Evolutionary conservation across 2,329 filamentous ascomycete genomes (phyloP).

Genomic region (Apiospora kogelbergensis): DNA sequence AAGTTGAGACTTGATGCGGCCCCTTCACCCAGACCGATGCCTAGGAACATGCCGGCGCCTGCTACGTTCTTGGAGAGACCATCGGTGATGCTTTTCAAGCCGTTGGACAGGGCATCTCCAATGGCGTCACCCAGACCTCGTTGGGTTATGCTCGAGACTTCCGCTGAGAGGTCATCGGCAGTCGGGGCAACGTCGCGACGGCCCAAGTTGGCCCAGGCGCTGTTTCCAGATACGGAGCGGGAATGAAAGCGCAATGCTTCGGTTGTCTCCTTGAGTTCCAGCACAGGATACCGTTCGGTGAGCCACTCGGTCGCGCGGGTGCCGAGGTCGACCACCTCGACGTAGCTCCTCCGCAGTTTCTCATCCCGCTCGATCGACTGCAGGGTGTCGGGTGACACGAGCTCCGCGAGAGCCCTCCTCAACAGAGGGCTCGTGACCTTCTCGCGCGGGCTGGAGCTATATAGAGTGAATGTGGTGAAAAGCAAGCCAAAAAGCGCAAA

Average conservation of each 20-base stretch:
- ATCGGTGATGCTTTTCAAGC: not conserved
- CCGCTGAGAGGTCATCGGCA: not conserved
- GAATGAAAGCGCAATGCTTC: not conserved
- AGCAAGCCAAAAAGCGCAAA: not conserved
- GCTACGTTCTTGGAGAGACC: slow-evolving; percentile 16
- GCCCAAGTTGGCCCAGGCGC: not conserved
- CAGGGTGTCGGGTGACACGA: slow-evolving; percentile 6
- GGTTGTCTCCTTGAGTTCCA: not conserved
- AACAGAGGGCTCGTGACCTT: not conserved
- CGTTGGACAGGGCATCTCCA: not conserved
- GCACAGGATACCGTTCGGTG: slow-evolving; percentile 1
- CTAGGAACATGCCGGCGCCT: slow-evolving; percentile 22
- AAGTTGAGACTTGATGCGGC: slow-evolving; percentile 24
- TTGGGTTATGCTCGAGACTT: not conserved
- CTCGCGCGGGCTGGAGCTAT: not conserved
- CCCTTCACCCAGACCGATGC: slow-evolving; percentile 23
- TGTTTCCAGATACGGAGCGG: not conserved
- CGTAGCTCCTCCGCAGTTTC: slow-evolving; percentile 9
- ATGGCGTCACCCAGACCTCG: not conserved
- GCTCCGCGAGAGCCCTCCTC: not conserved
- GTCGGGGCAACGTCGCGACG: not conserved
- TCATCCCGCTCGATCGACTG: slow-evolving; percentile 10
- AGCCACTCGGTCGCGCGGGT: slow-evolving; percentile 10
- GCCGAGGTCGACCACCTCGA: slow-evolving; percentile 7
- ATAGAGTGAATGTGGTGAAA: not conserved